Evolutionary conservation across 345 rosid genomes (phyloP).

Genomic region (Psidium friedrichsthalianum): DNA sequence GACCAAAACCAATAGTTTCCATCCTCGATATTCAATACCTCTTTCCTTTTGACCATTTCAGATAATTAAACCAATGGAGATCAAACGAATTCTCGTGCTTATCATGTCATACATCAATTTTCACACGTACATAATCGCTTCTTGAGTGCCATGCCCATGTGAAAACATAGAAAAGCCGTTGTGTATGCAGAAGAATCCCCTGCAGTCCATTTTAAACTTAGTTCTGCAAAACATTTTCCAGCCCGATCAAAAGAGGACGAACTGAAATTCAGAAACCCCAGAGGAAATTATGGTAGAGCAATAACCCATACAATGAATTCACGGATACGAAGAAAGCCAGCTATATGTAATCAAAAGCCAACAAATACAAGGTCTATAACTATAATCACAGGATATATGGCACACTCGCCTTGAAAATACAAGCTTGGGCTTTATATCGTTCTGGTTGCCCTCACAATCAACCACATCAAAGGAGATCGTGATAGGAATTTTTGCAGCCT

Average conservation of each 20-base stretch:
- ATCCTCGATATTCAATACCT: not conserved
- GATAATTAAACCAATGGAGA: not conserved
- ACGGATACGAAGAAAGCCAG: not conserved
- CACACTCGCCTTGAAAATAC: conserved; percentile 82
- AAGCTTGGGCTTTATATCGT: conserved; percentile 50
- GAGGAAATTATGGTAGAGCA: not conserved
- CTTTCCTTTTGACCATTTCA: not conserved
- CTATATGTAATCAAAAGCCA: not conserved
- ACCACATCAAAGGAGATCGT: conserved; percentile 86
- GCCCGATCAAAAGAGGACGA: not conserved
- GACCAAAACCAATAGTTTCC: not conserved
- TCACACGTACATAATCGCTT: not conserved
- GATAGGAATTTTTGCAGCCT: conserved; percentile 98
- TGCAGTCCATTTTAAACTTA: not conserved
- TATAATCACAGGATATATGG: not conserved
- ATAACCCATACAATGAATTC: not conserved
- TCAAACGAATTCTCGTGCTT: not conserved
- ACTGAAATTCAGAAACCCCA: not conserved
- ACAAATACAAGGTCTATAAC: not conserved
- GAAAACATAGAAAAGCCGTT: too few relatives aligned
- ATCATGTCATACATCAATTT: not conserved
- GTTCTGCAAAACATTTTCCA: not conserved
- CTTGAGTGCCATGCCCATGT: not conserved
- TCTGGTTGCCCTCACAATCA: conserved; percentile 64
- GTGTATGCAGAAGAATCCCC: not conserved